Base-by-base conservation (phyloP, 768 basidiomycete species). In the Antrodiella citrinella region DNA sequence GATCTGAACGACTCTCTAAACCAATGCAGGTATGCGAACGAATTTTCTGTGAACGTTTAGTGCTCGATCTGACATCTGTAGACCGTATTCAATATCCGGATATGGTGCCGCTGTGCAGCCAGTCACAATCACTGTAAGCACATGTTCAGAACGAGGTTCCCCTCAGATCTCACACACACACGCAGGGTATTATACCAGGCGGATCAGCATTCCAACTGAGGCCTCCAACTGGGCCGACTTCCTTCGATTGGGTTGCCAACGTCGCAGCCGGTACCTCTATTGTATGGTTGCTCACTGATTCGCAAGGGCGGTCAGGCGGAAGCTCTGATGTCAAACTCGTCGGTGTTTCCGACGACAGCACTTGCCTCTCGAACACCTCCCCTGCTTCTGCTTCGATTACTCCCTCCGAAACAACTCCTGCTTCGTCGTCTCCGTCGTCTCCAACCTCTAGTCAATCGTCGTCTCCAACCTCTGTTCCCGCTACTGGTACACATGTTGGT, bases 11-110 rank as follows among this genome's bases (percentile, higher is more conserved):
- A 66, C 25, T 70, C 81, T 25, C 66, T 84, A 40, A 67, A 73
- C 52, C 81, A 86, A 62, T 86, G 84, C 75, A 67, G 73, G 84
- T 80, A 57, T 58, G 73, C 45, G 21, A n/a, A 23, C 30, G 13
- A 13, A 23, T 7, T 18, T 19, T n/a, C 4, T 5, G 1, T 15
- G 3, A 12, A 44, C 44, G 1, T n/a, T 15, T 44, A 11, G 38
- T 23, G 49, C 50, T 20, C 45, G 42, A 10, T 38, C 18, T 10
- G 35, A 10, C 18, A 38, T 38, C 35, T 26, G 5, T 22, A 63
- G 62, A 26, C 35, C 48, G 4, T 63, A 58, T 42, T 44, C 55
- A 3, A 59, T 63, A 42, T 44, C 39, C 20, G 44, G 47, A 20
- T 65, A 61, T 49, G 49, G 24, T n/a, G 46, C 26, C 1, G 63